Evolutionary conservation across 2,329 filamentous ascomycete genomes (phyloP).

Genomic region (Cercospora citrullina): DNA sequence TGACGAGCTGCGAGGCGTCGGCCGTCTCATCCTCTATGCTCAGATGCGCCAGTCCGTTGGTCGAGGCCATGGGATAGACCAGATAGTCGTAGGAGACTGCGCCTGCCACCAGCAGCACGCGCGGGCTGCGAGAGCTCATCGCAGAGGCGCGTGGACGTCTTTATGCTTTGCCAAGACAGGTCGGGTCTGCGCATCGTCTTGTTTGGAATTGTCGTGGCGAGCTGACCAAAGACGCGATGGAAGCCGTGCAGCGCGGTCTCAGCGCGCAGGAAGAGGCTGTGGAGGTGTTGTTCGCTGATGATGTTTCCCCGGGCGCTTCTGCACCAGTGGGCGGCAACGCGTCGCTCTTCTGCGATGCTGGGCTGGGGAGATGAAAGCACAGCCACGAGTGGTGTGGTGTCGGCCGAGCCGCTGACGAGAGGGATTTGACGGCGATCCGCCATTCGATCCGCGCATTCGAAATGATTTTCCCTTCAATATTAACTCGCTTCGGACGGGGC

Average conservation of each 20-base stretch:
- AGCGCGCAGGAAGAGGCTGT: slow-evolving; percentile 1
- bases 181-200: slow-evolving; percentile 12
- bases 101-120: slow-evolving; percentile 36
- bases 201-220: background rate
- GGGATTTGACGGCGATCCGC: slow-evolving; percentile 7
- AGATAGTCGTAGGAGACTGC: slow-evolving; percentile 39
- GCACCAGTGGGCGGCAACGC: background rate
- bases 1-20: slow-evolving; percentile 32
- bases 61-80: slow-evolving; percentile 34
- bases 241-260: background rate
- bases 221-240: background rate
- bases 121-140: slow-evolving; percentile 29
- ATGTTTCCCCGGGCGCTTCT: background rate
- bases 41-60: slow-evolving; percentile 4
- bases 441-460: slow-evolving; percentile 4
- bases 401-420: slow-evolving; percentile 4
- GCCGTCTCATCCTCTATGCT: slow-evolving; percentile 17
- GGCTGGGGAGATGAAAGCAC: background rate
- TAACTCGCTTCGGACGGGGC: background rate
- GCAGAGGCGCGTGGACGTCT: slow-evolving; percentile 17
- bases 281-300: background rate
- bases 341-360: background rate
- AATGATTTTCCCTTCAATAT: background rate
- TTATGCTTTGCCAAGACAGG: slow-evolving; percentile 19
- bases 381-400: slow-evolving; percentile 3